These are phyloP conservation scores for Moringa oleifera DNA, from an alignment of 345 rosid species.

Conservation along the genomic window DNA sequence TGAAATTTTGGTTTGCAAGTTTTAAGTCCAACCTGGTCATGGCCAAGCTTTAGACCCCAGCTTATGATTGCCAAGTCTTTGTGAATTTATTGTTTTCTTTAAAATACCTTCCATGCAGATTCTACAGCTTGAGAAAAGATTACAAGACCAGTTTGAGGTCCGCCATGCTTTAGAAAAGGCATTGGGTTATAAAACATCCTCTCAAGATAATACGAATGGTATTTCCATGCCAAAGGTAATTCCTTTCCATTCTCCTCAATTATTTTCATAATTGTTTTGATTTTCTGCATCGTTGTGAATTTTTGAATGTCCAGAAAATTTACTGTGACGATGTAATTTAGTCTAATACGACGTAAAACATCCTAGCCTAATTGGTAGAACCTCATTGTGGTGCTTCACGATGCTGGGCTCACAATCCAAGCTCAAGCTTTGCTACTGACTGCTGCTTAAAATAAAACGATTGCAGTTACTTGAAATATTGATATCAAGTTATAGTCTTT, in stretches of 20 bases:
- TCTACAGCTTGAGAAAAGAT: constrained; percentile 70
- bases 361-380: neutral
- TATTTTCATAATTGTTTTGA: neutral
- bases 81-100: neutral
- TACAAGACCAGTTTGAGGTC: constrained; percentile 72
- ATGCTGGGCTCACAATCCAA: neutral
- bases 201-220: constrained; percentile 30
- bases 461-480: too few species aligned
- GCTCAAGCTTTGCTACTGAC: too few species aligned
- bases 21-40: neutral
- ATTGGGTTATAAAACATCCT: constrained; percentile 53
- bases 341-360: too few species aligned
- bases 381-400: neutral
- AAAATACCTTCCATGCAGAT: constrained; percentile 43
- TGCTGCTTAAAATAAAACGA: too few species aligned
- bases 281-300: too few species aligned
- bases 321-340: neutral
- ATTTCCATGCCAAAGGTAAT: constrained; percentile 61
- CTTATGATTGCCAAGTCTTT: constrained; percentile 9
- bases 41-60: neutral
- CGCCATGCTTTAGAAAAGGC: constrained; percentile 80
- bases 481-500: too few species aligned
- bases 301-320: too few species aligned
- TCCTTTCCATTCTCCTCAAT: constrained; percentile 10
- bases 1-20: neutral